These are phyloP conservation scores for Magnolia sinica DNA, from an alignment of 164 flowering plant genomes.

Conservation along the genomic window DNA sequence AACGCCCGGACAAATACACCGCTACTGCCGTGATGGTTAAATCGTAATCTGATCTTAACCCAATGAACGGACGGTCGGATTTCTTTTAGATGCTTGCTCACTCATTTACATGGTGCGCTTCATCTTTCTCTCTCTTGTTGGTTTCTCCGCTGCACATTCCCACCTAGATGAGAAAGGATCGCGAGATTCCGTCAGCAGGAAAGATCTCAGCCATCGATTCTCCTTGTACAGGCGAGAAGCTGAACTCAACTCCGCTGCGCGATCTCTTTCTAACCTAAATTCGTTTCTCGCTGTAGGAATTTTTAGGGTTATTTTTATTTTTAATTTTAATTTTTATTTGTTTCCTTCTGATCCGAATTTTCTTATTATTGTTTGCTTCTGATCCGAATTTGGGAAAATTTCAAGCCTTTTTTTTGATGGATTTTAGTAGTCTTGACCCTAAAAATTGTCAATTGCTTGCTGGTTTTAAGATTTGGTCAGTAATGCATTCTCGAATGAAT, in stretches of 20 bases:
- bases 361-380: not conserved
- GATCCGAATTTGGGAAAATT: not conserved
- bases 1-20: not conserved
- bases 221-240: not conserved
- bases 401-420: not conserved
- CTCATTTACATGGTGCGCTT: not conserved
- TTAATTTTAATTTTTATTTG: too few relatives aligned
- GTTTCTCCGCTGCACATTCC: not conserved
- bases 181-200: not conserved
- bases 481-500: not conserved
- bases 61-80: constrained; percentile 3
- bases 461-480: not conserved
- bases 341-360: too few relatives aligned
- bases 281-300: not conserved
- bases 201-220: not conserved
- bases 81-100: not conserved
- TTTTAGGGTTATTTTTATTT: not conserved
- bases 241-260: not conserved
- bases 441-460: not conserved
- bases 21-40: not conserved
- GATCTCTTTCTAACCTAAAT: not conserved
- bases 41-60: not conserved
- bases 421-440: too few relatives aligned
- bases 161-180: not conserved
- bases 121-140: not conserved